Conservation (phyloP, 108 stramenopile genomes). For the Skeletonema grethae region DNA sequence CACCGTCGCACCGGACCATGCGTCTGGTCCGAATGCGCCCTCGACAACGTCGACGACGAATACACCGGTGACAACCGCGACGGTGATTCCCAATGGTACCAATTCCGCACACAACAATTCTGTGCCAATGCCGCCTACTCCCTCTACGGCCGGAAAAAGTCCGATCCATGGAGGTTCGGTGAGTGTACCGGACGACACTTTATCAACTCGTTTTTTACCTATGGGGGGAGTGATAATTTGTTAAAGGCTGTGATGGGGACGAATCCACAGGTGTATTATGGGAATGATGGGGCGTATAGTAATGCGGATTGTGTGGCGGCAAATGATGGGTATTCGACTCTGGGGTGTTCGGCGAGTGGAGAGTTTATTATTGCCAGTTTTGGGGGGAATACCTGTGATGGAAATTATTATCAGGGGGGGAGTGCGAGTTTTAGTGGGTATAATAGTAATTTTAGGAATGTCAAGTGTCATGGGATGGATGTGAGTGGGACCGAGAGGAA, state of each 20-base stretch:
- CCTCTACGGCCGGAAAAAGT: slow-evolving; percentile 48
- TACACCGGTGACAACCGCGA: slow-evolving; percentile 18
- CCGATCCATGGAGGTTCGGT: slow-evolving; percentile 6
- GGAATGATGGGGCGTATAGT: not conserved
- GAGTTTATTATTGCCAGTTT: slow-evolving; percentile 41
- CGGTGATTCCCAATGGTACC: slow-evolving; percentile 58
- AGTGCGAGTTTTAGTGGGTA: slow-evolving; percentile 28
- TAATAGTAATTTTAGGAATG: slow-evolving; percentile 20
- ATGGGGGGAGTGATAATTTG: slow-evolving; percentile 47
- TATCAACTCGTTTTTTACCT: slow-evolving; percentile 69
- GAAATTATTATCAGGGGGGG: slow-evolving; percentile 32
- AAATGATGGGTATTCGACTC: slow-evolving; percentile 18
- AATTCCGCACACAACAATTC: slow-evolving; percentile 51
- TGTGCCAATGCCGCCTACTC: slow-evolving; percentile 66
- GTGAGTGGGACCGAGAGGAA: slow-evolving; percentile 3
- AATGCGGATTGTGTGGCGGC: slow-evolving; percentile 3
- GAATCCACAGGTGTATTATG: not conserved
- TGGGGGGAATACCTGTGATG: slow-evolving; percentile 39
- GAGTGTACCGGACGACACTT: slow-evolving; percentile 39
- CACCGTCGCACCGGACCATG: not conserved
- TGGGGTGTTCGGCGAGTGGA: slow-evolving; percentile 47
- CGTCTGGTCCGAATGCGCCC: slow-evolving; percentile 47
- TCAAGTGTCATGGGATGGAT: slow-evolving; percentile 12
- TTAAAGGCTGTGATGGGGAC: slow-evolving; percentile 19
- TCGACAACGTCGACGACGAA: slow-evolving; percentile 41